Evolutionary conservation across 306 rosid genomes (phyloP), one percentile per base, ranked within the genome.

Genomic region (Bauhinia variegata): DNA sequence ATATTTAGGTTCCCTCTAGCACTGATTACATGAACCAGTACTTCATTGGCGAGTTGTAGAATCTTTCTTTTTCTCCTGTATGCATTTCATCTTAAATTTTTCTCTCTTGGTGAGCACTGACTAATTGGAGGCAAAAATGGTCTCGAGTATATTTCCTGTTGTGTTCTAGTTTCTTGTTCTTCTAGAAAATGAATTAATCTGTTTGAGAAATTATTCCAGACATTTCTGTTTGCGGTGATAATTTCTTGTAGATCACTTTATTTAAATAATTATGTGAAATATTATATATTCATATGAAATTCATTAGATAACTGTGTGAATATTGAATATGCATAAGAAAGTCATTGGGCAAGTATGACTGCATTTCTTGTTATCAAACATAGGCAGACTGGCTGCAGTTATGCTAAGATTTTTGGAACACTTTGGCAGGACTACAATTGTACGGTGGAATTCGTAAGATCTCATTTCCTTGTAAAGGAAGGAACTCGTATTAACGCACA

Each of bases 391-490:
- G 67, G 34, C 18, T 58, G 61, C 60, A 14, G 48, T 56, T 60
- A 59, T 74, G 63, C 63, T 77, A 80, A 62, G 59, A 50, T 89
- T 75, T 14, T 57, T 75, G 75, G 63, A 79, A 66, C 68, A 43
- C 71, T 79, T 76, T 78, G 65, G 78, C 91, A 93, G 96, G 99
- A 85, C 72, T 90, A 95, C 69, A 33, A 86, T 72, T 88, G 89
- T 55, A 67, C 91, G 0, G 92, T 95, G 77, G 84, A 82, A 34
- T 95, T 88, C 78, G 96, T 90, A 84, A 90, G 97, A 80, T 95
- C 99, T 5, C 99, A 95, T 82, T 95, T 86, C 82, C 99, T 90
- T 19, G 96, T 95, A 74, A 90, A 65, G 82, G 95, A 95, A 76
- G 99, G 97, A 69, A 53, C 84, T 63, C 92, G 91, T 31, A 15